Conservation (phyloP, 2,329 filamentous ascomycete genomes). For the Cercospora zeina region DNA sequence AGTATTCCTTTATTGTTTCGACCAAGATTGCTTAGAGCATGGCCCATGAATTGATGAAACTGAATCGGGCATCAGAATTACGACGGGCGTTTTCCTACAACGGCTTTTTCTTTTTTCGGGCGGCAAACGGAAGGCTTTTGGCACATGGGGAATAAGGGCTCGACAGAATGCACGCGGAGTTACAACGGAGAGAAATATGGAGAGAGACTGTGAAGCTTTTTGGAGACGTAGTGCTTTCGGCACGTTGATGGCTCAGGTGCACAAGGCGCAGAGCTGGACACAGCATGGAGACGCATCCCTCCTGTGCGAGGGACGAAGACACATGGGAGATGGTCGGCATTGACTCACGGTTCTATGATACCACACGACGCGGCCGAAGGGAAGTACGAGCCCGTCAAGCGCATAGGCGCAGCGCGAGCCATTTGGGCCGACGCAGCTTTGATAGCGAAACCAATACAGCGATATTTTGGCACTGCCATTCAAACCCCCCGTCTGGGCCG, state of each 20-base stretch:
- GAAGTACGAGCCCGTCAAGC: background rate
- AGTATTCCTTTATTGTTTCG: conserved; percentile 1
- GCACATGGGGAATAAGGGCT: too few relatives aligned
- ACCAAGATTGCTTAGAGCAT: background rate
- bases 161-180: conserved; percentile 2
- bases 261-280: background rate
- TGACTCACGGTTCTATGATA: conserved; percentile 10
- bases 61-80: conserved; percentile 1
- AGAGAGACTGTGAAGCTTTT: conserved; percentile 3
- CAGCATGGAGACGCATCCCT: background rate
- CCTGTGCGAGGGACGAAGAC: background rate
- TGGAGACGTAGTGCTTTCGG: background rate
- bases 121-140: background rate
- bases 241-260: background rate
- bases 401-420: background rate
- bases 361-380: conserved; percentile 3
- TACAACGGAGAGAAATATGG: conserved; percentile 4
- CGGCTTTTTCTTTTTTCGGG: background rate
- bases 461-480: background rate
- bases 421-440: conserved; percentile 1
- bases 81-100: conserved; percentile 2
- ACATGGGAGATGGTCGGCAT: background rate
- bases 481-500: background rate
- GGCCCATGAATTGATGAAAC: conserved; percentile 1
- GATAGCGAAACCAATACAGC: background rate